Base-by-base conservation (phyloP, 345 rosid genomes). In the Aquilaria malaccensis region DNA sequence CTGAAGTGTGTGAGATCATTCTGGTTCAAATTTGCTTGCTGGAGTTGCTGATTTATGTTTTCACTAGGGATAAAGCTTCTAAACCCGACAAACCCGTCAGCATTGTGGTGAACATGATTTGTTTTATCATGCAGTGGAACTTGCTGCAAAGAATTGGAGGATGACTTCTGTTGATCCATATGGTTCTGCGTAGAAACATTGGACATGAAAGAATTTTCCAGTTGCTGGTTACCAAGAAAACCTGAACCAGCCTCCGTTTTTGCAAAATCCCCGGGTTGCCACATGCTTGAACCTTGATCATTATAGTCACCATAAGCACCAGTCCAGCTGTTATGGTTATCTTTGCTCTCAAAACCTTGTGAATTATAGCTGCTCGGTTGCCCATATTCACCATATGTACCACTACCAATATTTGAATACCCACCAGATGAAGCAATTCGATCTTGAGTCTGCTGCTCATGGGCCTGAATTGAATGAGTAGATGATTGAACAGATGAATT, bases 391-490 rank as follows among this genome's bases (percentile, higher is more conserved):
- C 71, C 50, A 70, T 75, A 77, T 33, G 63, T 33, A 66, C 69
- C 58, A 47, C 60, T 78, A 65, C 69, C 67, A 11, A 29, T 61
- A 62, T 72, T 79, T 55, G 66, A 59, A 72, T 65, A 70, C 15
- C 62, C 52, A 77, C 52, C 81, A 60, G 62, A 60, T 30, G 56
- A 46, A 62, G 72, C 68, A 45, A 71, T 55, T n/a, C 84, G 89
- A 72, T 79, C 77, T 70, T 88, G 91, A 73, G 57, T 77, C 49
- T 72, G 88, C 64, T 76, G 81, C 63, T 73, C 76, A 66, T 71
- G 71, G 64, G 79, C 62, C 68, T 82, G 81, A 64, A 65, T 56
- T 46, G 78, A 73, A 4, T 37, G 43, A 37, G 5, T 57, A 56
- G 68, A 55, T 33, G 68, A 50, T 70, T 83, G 86, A 60, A 64